A percentile compares a stretch with the other conserved stretches of the same genome.
Evolutionary conservation across 1,284 basidiomycete genomes (phyloP).

Genomic region (Moesziomyces globuligerus): DNA sequence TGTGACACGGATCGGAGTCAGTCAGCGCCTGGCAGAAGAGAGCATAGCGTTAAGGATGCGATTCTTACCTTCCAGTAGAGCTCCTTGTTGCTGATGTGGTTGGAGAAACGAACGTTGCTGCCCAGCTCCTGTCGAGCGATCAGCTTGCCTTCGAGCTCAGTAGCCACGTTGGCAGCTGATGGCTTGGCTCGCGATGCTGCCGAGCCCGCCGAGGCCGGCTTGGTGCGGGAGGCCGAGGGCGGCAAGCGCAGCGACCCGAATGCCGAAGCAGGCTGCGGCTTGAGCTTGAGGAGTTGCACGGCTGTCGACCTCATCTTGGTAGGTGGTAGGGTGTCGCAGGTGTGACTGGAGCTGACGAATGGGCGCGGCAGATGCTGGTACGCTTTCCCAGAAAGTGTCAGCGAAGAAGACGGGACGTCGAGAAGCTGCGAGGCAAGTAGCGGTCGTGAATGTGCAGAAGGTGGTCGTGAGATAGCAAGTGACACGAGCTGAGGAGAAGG

Average conservation of each 20-base stretch:
- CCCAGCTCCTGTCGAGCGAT: slow-evolving; percentile 22
- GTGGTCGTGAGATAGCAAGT: too few species aligned
- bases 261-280: slow-evolving; percentile 34
- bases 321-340: not conserved
- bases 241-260: slow-evolving; percentile 28
- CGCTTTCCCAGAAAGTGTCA: slow-evolving; percentile 4
- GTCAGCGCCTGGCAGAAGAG: not conserved
- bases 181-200: not conserved
- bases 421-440: too few species aligned
- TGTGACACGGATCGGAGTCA: too few species aligned
- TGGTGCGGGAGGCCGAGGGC: slow-evolving; percentile 10
- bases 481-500: too few species aligned
- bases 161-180: slow-evolving; percentile 18
- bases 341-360: not conserved
- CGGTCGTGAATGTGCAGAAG: too few species aligned
- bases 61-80: slow-evolving; percentile 50
- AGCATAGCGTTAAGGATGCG: not conserved
- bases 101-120: slow-evolving; percentile 43
- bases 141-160: slow-evolving; percentile 30
- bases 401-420: too few species aligned
- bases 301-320: slow-evolving; percentile 27
- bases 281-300: slow-evolving; percentile 30
- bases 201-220: slow-evolving; percentile 2
- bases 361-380: not conserved
- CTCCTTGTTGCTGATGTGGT: slow-evolving; percentile 41